Percentiles rank a stretch among this genome's conserved stretches.
phyloP scores from a whole-genome alignment of 148 eudicot species.

The Nyssa sinensis region DNA sequence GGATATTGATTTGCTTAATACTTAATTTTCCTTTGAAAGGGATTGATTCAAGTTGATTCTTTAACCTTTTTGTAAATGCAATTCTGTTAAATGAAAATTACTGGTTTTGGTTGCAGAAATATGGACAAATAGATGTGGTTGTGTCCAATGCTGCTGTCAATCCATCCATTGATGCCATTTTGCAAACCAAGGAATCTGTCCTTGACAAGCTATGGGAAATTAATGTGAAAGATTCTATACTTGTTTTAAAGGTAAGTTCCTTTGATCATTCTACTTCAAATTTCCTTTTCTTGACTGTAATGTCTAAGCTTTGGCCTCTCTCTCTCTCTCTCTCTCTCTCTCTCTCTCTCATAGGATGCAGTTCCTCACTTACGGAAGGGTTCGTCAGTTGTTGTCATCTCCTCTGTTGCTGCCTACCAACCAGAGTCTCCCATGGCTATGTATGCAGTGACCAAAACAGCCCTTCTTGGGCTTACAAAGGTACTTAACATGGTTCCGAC shows the following conservation, averaged over 20 bases:
- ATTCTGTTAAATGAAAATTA: neutral
- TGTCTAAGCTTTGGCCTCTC: neutral
- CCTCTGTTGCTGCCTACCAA: conserved; percentile 65
- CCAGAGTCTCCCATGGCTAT: conserved; percentile 59
- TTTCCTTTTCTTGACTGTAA: neutral
- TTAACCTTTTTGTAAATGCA: neutral
- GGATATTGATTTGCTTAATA: neutral
- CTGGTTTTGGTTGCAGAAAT: conserved; percentile 54
- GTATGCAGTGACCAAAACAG: conserved; percentile 94
- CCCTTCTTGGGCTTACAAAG: conserved; percentile 94
- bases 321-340: too few relatives aligned
- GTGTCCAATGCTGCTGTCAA: conserved; percentile 95
- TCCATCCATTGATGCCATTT: conserved; percentile 58
- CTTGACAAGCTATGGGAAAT: conserved; percentile 97
- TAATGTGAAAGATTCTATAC: conserved; percentile 83
- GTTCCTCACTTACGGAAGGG: conserved; percentile 66
- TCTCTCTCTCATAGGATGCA: conserved; percentile 60
- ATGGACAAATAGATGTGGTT: conserved; percentile 84
- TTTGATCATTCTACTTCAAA: neutral
- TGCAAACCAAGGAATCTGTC: conserved; percentile 70
- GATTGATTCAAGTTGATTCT: too few relatives aligned
- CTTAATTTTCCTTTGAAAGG: neutral
- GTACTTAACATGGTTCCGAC: conserved; percentile 31
- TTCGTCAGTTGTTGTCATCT: conserved; percentile 72
- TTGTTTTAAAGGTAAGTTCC: conserved; percentile 64